Percentiles rank a stretch among this genome's conserved stretches.
These are phyloP conservation scores for Mucor mucedo DNA, from an alignment of 371 early-diverging fungal genomes.

Conservation along the genomic window DNA sequence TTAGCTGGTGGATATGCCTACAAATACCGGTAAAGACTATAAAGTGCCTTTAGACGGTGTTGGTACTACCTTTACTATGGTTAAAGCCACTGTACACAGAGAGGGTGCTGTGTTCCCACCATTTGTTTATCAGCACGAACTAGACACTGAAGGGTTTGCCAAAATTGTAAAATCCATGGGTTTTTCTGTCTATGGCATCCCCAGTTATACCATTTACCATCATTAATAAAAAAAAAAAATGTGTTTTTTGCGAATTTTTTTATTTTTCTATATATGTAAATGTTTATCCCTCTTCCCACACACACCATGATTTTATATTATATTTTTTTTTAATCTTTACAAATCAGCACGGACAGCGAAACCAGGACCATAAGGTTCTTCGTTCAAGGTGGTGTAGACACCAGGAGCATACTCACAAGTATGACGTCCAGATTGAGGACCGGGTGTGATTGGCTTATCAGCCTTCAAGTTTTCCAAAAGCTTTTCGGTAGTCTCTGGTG, in stretches of 20 bases:
- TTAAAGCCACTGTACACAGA: slow-evolving; percentile 69
- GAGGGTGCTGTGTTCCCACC: slow-evolving; percentile 68
- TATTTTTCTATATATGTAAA: not conserved
- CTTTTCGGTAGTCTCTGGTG: slow-evolving; percentile 87
- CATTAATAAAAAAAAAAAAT: slow-evolving; percentile 9
- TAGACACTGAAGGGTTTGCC: slow-evolving; percentile 78
- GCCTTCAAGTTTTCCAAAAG: slow-evolving; percentile 87
- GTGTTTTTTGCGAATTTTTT: not conserved
- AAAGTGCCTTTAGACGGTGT: slow-evolving; percentile 67
- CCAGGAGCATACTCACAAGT: slow-evolving; percentile 85
- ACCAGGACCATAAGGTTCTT: slow-evolving; percentile 92
- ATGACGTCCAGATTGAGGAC: slow-evolving; percentile 85
- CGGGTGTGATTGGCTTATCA: slow-evolving; percentile 78
- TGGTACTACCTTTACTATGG: slow-evolving; percentile 62
- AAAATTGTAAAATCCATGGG: slow-evolving; percentile 69
- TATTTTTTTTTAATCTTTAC: slow-evolving; percentile 45
- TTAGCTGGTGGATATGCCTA: slow-evolving; percentile 56
- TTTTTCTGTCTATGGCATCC: slow-evolving; percentile 62
- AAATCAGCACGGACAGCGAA: slow-evolving; percentile 86
- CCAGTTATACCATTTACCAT: slow-evolving; percentile 42
- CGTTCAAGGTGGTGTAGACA: slow-evolving; percentile 83
- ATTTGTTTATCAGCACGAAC: slow-evolving; percentile 62
- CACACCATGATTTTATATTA: too few relatives aligned
- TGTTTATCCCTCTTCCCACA: not conserved
- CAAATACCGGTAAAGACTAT: slow-evolving; percentile 18